Percentiles rank a stretch among this genome's conserved stretches.
Conservation (phyloP, 352 stramenopile species). For the Pythium chondricola region DNA sequence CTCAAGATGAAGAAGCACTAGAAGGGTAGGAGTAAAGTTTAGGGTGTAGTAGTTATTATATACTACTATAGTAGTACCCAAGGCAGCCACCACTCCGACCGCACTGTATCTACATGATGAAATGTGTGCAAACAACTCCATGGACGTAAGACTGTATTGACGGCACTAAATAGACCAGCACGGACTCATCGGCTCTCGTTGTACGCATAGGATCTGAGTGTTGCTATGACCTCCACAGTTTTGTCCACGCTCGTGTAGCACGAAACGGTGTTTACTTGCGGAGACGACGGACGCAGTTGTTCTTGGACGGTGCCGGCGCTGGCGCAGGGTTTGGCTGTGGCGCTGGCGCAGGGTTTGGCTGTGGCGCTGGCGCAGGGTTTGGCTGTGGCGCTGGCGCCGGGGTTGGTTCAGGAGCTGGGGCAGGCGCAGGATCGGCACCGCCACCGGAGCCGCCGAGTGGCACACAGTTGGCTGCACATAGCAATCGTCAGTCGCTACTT, state of each 20-base stretch:
- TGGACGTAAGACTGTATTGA: background rate
- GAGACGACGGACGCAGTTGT: constrained; percentile 6
- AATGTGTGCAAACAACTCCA: background rate
- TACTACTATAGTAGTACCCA: background rate
- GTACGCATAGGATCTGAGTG: no score
- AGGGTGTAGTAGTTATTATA: no score
- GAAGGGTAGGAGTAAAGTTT: no score
- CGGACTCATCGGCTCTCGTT: no score
- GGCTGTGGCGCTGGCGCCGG: background rate
- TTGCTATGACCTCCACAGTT: no score
- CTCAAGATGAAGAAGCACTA: constrained; percentile 63
- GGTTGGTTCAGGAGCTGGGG: background rate
- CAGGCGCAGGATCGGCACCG: background rate
- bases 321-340: background rate
- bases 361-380: background rate
- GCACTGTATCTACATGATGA: background rate
- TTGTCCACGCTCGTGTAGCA: no score
- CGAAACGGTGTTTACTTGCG: constrained; percentile 3
- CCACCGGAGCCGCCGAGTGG: constrained; percentile 3
- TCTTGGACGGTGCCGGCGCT: background rate
- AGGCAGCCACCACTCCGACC: background rate
- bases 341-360: background rate
- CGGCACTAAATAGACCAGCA: background rate
- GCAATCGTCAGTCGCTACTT: no score
- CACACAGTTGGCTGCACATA: constrained; percentile 9